Evolutionary conservation across 2,329 filamentous ascomycete species (phyloP).

Genomic region (Neopestalotiopsis sp.): DNA sequence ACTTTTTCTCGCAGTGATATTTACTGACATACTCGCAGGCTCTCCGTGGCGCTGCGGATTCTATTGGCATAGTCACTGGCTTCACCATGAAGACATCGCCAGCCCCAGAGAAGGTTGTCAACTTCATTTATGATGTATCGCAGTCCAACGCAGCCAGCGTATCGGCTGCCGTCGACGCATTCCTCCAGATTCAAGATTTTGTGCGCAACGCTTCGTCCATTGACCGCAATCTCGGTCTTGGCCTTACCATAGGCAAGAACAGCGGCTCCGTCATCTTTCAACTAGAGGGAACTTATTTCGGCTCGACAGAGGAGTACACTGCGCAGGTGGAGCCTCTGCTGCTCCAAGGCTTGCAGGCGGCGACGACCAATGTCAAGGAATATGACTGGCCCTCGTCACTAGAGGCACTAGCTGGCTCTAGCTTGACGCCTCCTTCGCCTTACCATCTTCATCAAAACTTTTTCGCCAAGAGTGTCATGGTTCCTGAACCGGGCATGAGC

Average conservation of each 20-base stretch:
- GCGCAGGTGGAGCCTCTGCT: slow-evolving; percentile 31
- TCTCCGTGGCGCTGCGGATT: slow-evolving; percentile 45
- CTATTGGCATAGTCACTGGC: slow-evolving; percentile 42
- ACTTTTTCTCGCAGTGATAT: not conserved
- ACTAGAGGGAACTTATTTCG: slow-evolving; percentile 39
- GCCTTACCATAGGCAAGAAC: slow-evolving; percentile 20
- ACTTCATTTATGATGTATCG: slow-evolving; percentile 34
- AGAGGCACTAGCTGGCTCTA: slow-evolving; percentile 22
- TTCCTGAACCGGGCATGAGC: slow-evolving; percentile 32
- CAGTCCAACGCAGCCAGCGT: not conserved
- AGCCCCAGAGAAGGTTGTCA: slow-evolving; percentile 39
- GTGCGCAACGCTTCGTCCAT: slow-evolving; percentile 34
- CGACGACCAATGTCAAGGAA: slow-evolving; percentile 14
- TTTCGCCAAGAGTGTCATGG: slow-evolving; percentile 40
- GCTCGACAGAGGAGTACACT: slow-evolving; percentile 28
- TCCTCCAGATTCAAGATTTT: slow-evolving; percentile 34
- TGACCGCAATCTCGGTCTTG: slow-evolving; percentile 37
- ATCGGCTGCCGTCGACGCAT: not conserved
- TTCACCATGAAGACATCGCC: slow-evolving; percentile 40
- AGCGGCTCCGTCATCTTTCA: slow-evolving; percentile 29
- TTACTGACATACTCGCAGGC: slow-evolving; percentile 29
- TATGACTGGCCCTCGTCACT: slow-evolving; percentile 29
- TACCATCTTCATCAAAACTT: slow-evolving; percentile 32
- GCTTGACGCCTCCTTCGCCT: slow-evolving; percentile 19
- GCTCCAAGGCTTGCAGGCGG: slow-evolving; percentile 26